Evolutionary conservation across 2,329 filamentous ascomycete species (phyloP), one percentile per base, ranked within the genome.

Genomic region (Aspergillus jensenii): DNA sequence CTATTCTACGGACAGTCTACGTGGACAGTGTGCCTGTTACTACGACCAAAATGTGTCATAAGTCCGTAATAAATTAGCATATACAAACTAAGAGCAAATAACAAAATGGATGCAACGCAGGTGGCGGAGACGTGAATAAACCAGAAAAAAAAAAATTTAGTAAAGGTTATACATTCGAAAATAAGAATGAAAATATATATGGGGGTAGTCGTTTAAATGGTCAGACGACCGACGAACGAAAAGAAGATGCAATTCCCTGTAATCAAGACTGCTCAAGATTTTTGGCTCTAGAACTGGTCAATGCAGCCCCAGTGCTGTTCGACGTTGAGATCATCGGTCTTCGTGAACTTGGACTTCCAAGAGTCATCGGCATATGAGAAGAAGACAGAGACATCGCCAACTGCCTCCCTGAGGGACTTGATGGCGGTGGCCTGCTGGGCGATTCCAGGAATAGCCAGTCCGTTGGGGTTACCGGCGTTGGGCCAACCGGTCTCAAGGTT

Each of bases 401-500:
- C 83, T 62, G 78, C 78, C 67, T 84, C 68, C 64, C 87, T 78
- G 72, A 98, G 93, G 58, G 84, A 84, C 63, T 83, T 73, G 73
- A 98, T 86, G 67, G 93, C 93, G 44, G 71, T 75, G 51, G 78
- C 78, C 84, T 98, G 93, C 79, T 93, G 80, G 1, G 71, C 43
- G 5, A 66, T 50, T 66, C 90, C 87, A 56, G 93, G 86, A 67
- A 90, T 80, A 58, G 92, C 92, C 19, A 71, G 71, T 60, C 90
- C 91, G 78, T 95, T 93, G 78, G 84, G 76, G 31, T 75, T 68
- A 72, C 93, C 93, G 7, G 73, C 65, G 54, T 80, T 87, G 64
- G 93, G 93, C 92, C 93, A 98, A 69, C 93, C 93, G 57, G 89
- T 90, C 87, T 98, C 93, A 67, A 96, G 82, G 79, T 93, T 91